Evolutionary conservation across 768 basidiomycete species (phyloP), one percentile per base, ranked within the genome.

Genomic region (Hortiboletus flavorubellus): DNA sequence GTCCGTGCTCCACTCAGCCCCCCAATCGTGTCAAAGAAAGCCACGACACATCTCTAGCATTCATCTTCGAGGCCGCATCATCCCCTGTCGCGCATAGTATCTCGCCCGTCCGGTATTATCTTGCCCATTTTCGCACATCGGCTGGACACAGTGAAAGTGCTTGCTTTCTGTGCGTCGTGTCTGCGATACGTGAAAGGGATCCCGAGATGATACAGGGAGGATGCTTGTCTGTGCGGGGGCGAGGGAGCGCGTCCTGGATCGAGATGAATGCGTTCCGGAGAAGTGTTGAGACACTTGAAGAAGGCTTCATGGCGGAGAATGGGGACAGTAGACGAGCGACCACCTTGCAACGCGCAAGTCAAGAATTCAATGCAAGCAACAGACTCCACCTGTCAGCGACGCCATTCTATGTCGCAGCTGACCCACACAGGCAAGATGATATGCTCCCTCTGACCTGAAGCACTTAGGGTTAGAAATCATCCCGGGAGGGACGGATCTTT

Each of bases 391-490:
- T 53, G 55, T 56, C 47, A 62, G 57, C 61, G 59, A 59, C 44
- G 61, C 48, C 61, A 46, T 62, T 54, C 62, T 54, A 44, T 59
- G 58, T 65, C 55, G 64, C 48, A 33, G 46, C 29, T 46, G 51
- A 58, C 65, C 62, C 58, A 60, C 59, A 56, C 60, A 64, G 62
- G 62, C 62, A 51, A 53, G 56, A 64, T 55, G 60, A 44, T 46
- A 54, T 62, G 62, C 56, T 70, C 71, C 72, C 54, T 52, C 53
- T 59, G 61, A 68, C 72, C 75, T 64, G 64, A 63, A 64, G 57
- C 63, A 67, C 75, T 78, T 84, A 83, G 81, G 83, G 83, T 84
- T 84, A 83, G 80, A 79, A 75, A 70, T 71, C 80, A 79, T 79
- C 72, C 65, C 61, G 30, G 48, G 65, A 68, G 67, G 75, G 75